Conservation (phyloP, 202 grass and related monocot species). For the Carex arenaria region DNA sequence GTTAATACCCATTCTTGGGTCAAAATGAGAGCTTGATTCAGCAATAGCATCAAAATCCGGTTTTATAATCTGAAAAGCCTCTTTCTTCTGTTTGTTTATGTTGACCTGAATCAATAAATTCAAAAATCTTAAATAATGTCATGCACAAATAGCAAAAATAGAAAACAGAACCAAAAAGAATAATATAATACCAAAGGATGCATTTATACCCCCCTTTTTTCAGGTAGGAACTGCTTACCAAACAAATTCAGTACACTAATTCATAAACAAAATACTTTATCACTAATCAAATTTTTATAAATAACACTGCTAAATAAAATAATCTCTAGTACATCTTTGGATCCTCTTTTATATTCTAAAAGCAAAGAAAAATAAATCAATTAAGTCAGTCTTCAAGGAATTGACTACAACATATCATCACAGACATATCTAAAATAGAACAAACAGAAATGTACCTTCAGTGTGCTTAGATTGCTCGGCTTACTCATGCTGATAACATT, state of each 20-base stretch:
- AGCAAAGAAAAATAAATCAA: conserved; percentile 22
- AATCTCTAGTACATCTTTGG: background rate
- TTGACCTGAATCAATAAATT: conserved; percentile 53
- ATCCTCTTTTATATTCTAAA: background rate
- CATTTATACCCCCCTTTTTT: background rate
- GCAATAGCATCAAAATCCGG: conserved; percentile 85
- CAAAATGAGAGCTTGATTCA: conserved; percentile 76
- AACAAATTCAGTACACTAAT: background rate
- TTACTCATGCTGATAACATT: conserved; percentile 75
- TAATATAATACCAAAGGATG: background rate
- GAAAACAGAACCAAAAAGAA: background rate
- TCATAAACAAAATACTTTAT: background rate
- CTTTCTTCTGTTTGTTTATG: conserved; percentile 97
- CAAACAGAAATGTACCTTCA: conserved; percentile 51
- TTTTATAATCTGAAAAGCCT: conserved; percentile 94
- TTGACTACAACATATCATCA: conserved; percentile 6
- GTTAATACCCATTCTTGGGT: conserved; percentile 87
- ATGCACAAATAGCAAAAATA: conserved; percentile 2
- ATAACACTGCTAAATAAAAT: background rate
- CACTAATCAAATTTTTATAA: background rate
- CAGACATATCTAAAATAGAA: background rate
- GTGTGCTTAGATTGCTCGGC: conserved; percentile 74
- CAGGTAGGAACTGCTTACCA: background rate
- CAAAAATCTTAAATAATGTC: background rate
- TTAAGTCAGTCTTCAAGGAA: conserved; percentile 7